A percentile compares a stretch with the other conserved stretches of the same genome.
Conservation (phyloP, 225 moss, liverwort and hornwort genomes). For the Climacium dendroides region DNA sequence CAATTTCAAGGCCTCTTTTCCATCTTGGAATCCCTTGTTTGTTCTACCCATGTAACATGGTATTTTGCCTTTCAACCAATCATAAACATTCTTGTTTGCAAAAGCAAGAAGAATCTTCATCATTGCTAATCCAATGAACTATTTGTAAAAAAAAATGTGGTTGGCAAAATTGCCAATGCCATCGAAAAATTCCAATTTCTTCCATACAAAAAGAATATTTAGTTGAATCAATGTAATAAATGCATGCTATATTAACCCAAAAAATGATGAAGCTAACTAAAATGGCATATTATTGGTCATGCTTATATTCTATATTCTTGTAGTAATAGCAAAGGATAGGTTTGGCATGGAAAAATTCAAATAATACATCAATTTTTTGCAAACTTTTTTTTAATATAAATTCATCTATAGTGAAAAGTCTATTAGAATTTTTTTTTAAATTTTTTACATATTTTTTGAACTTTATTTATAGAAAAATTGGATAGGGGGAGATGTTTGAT, state of each 20-base stretch:
- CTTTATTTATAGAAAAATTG: neutral
- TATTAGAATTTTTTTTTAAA: neutral
- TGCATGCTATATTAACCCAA: neutral
- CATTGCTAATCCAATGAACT: neutral
- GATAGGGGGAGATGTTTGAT: neutral
- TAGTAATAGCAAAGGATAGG: neutral
- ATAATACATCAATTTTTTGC: neutral
- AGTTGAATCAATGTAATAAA: fast-evolving
- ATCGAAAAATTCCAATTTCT: neutral
- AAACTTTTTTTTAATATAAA: neutral
- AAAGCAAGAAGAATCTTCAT: neutral
- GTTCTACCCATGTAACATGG: neutral
- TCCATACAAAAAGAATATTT: neutral
- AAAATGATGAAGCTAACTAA: neutral
- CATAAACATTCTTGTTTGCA: neutral
- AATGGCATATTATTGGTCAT: neutral
- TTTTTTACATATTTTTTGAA: neutral
- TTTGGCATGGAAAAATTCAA: fast-evolving
- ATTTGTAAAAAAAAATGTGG: no score
- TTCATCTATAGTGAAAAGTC: neutral
- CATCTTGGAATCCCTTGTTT: neutral
- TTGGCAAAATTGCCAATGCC: neutral
- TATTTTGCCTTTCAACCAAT: neutral
- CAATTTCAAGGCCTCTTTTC: fast-evolving
- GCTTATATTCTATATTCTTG: neutral